Evolutionary conservation across 495 filamentous ascomycete species (phyloP), one percentile per base, ranked within the genome.

Genomic region (Collariella sp.): DNA sequence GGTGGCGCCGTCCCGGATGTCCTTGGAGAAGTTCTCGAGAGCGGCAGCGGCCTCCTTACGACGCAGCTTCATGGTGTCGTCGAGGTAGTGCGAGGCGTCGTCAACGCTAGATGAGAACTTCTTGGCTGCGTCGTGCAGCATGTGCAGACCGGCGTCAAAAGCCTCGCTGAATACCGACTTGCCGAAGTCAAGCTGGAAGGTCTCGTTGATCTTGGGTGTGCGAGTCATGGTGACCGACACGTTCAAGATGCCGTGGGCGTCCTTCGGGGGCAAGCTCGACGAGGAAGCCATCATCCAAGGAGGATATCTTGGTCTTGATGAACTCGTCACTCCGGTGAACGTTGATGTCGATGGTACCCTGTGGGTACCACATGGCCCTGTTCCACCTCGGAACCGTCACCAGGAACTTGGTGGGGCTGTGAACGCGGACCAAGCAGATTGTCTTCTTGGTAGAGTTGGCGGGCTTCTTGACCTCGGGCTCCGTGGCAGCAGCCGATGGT

Each of bases 191-290:
- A 76, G 57, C 22, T 65, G 62, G 46, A 72, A 73, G 0, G 72
- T 72, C 61, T 76, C 71, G 51, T 75, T 72, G 46, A 76, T 66
- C 57, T 66, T 73, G 18, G 75, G 74, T 35, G 62, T 69, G 46
- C 66, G 65, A 18, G 62, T 72, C 2, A 72, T 76, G 41, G 69
- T 66, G 35, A 78, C 71, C 1, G 70, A 66, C 18, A 78, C 65
- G 42, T 69, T 70, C 19, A 78, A 42, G 23, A 67, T 56, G 29
- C 70, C 74, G 23, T 76, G 54, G 15, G 72, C 73, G 22, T 76
- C 70, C 24, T 66, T 68, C 10, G 59, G 46, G n/a, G 18, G 54
- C 52, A 33, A 78, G 61, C 46, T 71, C 68, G n/a, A 76, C 67
- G 22, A 75, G 23, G 47, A 77, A 67, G 2, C 75, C 75, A 22